Evolutionary conservation across 2,329 filamentous ascomycete genomes (phyloP), one percentile per base, ranked within the genome.

Genomic region (Ciborinia camelliae): DNA sequence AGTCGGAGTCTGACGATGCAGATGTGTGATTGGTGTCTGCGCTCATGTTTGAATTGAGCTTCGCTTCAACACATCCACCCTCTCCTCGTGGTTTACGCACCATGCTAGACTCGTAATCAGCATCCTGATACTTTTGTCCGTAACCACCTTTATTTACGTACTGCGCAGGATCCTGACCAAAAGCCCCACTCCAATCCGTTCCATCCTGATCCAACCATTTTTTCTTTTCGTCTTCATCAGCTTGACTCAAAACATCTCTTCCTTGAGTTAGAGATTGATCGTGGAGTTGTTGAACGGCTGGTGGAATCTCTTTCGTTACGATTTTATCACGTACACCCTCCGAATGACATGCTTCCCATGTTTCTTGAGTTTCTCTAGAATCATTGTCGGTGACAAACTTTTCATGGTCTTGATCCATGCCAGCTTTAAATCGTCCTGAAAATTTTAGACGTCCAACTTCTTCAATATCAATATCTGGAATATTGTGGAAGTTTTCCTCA

Each of bases 331-430:
- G 86, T 0, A 97, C 91, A 15, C 94, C 94, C 76, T 98, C 93
- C 0, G 92, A 87, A 48, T 90, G 86, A 75, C 94, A 97, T 0
- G 92, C 91, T 76, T 97, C 92, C 92, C 93, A 98, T 0, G 90
- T 90, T 78, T 98, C 94, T 69, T 91, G 96, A 0, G 93, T 97
- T 80, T 98, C 95, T 39, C 94, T 88, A 1, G 90, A 89, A 74
- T 96, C 88, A 72, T 96, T 97, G 76, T 96, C 91, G 55, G 87
- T 85, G 28, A 97, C 88, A 71, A 97, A 97, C 1, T 82, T 82
- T 69, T 91, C 84, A 74, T 98, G 95, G 23, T 91, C 90, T 62
- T 91, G 86, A 75, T 97, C 93, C 57, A 91, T 96, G 18, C 94
- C 94, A 0, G 93, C 88, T 69, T 95, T 96, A 81, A 98, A 98